Base-by-base conservation (phyloP, 805 yeast genomes). In the Schizosaccharomyces osmophilus region DNA sequence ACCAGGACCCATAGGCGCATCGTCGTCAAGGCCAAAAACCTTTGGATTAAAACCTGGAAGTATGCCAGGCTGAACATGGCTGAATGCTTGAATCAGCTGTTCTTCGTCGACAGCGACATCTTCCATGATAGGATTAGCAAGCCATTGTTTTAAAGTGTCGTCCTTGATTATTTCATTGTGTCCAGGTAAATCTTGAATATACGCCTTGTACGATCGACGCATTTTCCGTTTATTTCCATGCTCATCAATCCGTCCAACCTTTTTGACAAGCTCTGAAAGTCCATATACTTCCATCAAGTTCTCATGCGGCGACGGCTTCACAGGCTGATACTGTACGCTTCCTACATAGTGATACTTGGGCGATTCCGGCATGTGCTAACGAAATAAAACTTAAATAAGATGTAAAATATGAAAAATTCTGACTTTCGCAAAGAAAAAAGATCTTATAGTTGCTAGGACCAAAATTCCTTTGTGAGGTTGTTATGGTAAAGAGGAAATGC, bases 201-300 rank as follows among this genome's bases (percentile, higher is more conserved):
- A 41, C 5, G 43, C 48, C 48, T 57, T 36, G 60, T 57, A 57
- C 48, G 60, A 57, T n/a, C 48, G 43, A 26, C 60, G 39, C 60
- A 57, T 57, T n/a, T 57, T 57, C 26, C 60, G 43, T 26, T 57
- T 57, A 19, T 57, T 36, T n/a, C 60, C 60, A 19, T 19, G 31
- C 45, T 57, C 60, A 31, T 57, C 60, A n/a, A 57, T 19, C 11
- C 60, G 60, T 22, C 48, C 42, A 19, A 57, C 60, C 29, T 41
- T 36, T 9, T 41, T 29, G 11, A 48, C 60, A 8, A 57, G 19
- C n/a, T 57, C 60, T 19, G 39, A 6, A 9, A 57, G 48, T 6
- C 39, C 48, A 17, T 29, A 57, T 8, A 22, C 3, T 42, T 57
- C 60, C 5, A 22, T 57, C 29, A 57, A 41, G 17, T 57, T 57